phyloP scores from a whole-genome alignment of 352 stramenopile species.

The Globisporangium carolinianum region DNA sequence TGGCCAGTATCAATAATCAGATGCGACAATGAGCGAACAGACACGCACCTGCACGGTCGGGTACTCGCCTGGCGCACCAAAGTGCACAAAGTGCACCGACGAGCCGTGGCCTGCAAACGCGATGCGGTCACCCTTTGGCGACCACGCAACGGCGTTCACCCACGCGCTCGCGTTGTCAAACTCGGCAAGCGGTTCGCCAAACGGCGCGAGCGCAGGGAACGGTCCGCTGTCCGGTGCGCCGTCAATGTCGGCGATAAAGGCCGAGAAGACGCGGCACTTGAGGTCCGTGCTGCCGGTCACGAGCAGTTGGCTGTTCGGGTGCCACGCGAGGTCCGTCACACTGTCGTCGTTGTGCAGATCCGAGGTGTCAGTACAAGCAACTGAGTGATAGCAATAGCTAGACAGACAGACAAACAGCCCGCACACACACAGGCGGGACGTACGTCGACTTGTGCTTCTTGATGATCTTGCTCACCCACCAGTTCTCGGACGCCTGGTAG shows the following conservation, averaged over 20 bases:
- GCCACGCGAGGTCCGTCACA: slow-evolving; percentile 87
- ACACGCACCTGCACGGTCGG: slow-evolving; percentile 60
- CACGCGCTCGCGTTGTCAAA: slow-evolving; percentile 88
- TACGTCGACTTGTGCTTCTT: slow-evolving; percentile 96
- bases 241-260: slow-evolving; percentile 84
- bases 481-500: slow-evolving; percentile 90
- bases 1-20: too few species aligned
- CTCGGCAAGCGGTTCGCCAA: slow-evolving; percentile 76
- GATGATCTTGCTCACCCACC: slow-evolving; percentile 96
- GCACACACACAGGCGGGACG: slow-evolving; percentile 13
- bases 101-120: slow-evolving; percentile 89
- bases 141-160: slow-evolving; percentile 91
- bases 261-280: slow-evolving; percentile 91
- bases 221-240: slow-evolving; percentile 52
- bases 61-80: slow-evolving; percentile 60
- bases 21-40: too few species aligned
- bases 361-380: not conserved
- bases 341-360: slow-evolving; percentile 16
- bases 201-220: slow-evolving; percentile 68
- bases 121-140: slow-evolving; percentile 79
- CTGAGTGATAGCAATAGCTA: not conserved
- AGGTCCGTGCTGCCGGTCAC: slow-evolving; percentile 90
- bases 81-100: slow-evolving; percentile 87
- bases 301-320: slow-evolving; percentile 90
- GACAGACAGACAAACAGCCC: not conserved